Percentiles rank a stretch among this genome's conserved stretches.
These are phyloP conservation scores for Russula virescens DNA, from an alignment of 768 basidiomycete genomes.

Conservation along the genomic window DNA sequence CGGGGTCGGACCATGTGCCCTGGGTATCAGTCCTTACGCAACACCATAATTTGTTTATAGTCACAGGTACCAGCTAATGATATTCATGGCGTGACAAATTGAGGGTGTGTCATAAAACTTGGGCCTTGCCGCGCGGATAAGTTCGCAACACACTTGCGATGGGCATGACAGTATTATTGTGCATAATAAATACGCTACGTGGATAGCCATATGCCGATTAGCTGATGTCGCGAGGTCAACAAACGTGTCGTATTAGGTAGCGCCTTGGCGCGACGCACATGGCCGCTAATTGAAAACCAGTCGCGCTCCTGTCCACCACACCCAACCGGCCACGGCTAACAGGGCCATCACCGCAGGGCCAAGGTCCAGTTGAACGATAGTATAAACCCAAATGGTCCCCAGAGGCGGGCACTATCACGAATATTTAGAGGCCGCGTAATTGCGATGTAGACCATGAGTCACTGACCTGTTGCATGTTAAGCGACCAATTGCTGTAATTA, in stretches of 20 bases:
- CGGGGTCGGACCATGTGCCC: no score
- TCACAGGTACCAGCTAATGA: no score
- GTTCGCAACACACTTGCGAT: no score
- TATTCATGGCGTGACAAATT: no score
- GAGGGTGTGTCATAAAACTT: no score
- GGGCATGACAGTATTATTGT: not conserved
- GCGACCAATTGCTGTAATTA: constrained; percentile 62
- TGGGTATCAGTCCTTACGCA: no score
- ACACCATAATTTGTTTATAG: no score
- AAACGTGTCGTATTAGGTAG: not conserved
- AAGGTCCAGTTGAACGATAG: constrained; percentile 63
- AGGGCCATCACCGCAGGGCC: constrained; percentile 55
- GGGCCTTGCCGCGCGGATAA: not conserved
- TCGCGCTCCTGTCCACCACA: constrained; percentile 56
- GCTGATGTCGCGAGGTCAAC: not conserved
- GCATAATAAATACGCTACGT: not conserved
- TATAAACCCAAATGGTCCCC: constrained; percentile 74
- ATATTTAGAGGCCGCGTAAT: constrained; percentile 1
- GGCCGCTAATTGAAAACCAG: constrained; percentile 17
- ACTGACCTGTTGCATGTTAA: constrained; percentile 69
- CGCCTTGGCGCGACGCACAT: not conserved
- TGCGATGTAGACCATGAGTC: not conserved
- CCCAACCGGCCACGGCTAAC: constrained; percentile 45
- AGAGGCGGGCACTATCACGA: constrained; percentile 61
- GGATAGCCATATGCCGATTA: not conserved